Evolutionary conservation across 306 rosid genomes (phyloP).

Genomic region (Medicago ruthenica): DNA sequence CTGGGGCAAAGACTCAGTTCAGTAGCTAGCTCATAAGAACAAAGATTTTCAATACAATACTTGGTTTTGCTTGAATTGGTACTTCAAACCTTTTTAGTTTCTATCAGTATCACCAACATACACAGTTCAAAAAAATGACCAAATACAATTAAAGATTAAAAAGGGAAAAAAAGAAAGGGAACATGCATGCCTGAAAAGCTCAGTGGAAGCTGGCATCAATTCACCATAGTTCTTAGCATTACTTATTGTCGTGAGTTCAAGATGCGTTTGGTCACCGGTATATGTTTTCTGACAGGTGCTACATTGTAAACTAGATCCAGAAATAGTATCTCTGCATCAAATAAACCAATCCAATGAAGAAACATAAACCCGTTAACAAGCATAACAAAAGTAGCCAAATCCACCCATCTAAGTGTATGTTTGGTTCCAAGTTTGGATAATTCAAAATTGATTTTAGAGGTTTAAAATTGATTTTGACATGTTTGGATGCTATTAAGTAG

Average conservation of each 20-base stretch:
- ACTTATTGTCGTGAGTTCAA: constrained; percentile 65
- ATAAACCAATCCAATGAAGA: constrained; percentile 35
- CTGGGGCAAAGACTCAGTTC: background rate
- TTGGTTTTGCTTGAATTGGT: background rate
- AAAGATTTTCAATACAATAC: background rate
- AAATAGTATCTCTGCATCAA: constrained; percentile 59
- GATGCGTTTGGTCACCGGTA: constrained; percentile 65
- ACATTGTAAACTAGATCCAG: constrained; percentile 71
- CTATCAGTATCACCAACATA: background rate
- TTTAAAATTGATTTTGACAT: background rate
- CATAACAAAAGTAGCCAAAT: background rate
- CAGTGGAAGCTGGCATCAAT: constrained; percentile 74
- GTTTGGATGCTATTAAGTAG: background rate
- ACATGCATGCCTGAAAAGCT: constrained; percentile 74
- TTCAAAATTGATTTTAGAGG: background rate
- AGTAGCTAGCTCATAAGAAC: background rate
- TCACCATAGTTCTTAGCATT: constrained; percentile 68
- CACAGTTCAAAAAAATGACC: background rate
- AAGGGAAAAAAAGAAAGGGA: background rate
- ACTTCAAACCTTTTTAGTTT: constrained; percentile 4
- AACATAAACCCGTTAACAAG: constrained; percentile 17
- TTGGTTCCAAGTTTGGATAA: background rate
- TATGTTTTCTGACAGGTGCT: constrained; percentile 78
- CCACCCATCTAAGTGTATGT: background rate
- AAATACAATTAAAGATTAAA: constrained; percentile 15